Base-by-base conservation (phyloP, 1,284 basidiomycete genomes). In the Pterula multifida region DNA sequence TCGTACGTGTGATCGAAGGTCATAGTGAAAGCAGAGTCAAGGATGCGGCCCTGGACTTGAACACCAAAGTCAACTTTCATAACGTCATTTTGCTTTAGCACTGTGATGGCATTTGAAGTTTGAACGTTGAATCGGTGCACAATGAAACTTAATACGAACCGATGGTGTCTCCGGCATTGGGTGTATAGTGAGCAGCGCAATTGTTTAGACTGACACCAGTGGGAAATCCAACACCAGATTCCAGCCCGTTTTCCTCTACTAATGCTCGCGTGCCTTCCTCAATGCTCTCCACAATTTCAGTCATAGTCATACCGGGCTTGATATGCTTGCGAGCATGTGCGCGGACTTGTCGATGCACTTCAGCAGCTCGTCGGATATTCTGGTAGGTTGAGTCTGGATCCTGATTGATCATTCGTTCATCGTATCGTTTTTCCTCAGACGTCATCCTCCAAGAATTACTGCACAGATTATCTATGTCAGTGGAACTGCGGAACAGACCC, bases 11-110 rank as follows among this genome's bases (percentile, higher is more conserved):
- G 90, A 55, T 95, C 92, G 61, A 85, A 98, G 12, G 69, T 77
- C 60, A 98, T 69, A 1, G 95, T 98, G 66, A 98, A 98, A 1
- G 95, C 95, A 32, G 93, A 97, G 66, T 99, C 95, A 47, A 86
- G 65, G 54, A 99, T 99, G 44, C 91, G 77, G 15, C 95, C 96
- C 60, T 88, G 87, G 44, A 98, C 93, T 55, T 99, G 96, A 1
- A 98, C 91, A 52, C 95, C 95, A 62, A 99, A 82, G 65, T 99
- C 96, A 48, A 99, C 90, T 69, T 99, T 98, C 60, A 98, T 72
- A 21, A 98, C 88, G 61, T 99, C 95, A 36, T 81, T 77, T 51
- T 79, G 67, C 60, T 89, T 76, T 36, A 98, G 71, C 22, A 95
- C 91, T 25, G 26, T 23, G 13, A 52, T 57, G 36, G 60, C 53